Conservation (phyloP, 495 filamentous ascomycete genomes). For the Annulohypoxylon moriforme region DNA sequence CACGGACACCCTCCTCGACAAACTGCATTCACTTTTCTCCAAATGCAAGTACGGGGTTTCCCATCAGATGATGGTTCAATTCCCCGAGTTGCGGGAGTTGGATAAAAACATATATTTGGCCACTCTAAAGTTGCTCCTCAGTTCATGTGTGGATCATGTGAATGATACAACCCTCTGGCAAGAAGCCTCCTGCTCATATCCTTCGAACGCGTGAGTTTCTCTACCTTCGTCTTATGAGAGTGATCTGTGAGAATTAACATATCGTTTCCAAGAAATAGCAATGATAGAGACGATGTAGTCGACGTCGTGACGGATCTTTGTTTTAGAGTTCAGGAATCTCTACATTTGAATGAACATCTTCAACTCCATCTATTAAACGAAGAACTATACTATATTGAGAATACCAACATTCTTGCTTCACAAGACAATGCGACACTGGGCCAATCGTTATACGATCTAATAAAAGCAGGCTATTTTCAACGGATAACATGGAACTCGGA, state of each 20-base stretch:
- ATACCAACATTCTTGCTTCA: not conserved
- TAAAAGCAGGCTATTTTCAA: not conserved
- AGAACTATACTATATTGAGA: not conserved
- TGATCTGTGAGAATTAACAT: not conserved
- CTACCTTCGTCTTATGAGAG: too few relatives aligned
- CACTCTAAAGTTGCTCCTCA: not conserved
- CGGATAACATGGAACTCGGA: not conserved
- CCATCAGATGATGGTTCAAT: slow-evolving; percentile 8
- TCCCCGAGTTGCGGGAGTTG: not conserved
- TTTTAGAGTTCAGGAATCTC: not conserved
- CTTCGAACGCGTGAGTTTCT: not conserved
- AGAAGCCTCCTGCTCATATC: not conserved
- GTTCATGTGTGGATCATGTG: not conserved
- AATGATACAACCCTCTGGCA: not conserved
- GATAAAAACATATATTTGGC: not conserved
- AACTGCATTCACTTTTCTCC: not conserved
- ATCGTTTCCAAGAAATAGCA: not conserved
- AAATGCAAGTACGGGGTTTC: not conserved
- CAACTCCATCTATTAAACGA: not conserved
- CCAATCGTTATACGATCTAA: not conserved
- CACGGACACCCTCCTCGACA: not conserved
- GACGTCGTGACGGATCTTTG: not conserved
- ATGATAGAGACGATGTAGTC: too few relatives aligned
- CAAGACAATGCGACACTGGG: not conserved
- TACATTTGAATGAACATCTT: not conserved